Evolutionary conservation across 805 yeast genomes (phyloP), one percentile per base, ranked within the genome.

Genomic region (Monosporozyma siamensis): DNA sequence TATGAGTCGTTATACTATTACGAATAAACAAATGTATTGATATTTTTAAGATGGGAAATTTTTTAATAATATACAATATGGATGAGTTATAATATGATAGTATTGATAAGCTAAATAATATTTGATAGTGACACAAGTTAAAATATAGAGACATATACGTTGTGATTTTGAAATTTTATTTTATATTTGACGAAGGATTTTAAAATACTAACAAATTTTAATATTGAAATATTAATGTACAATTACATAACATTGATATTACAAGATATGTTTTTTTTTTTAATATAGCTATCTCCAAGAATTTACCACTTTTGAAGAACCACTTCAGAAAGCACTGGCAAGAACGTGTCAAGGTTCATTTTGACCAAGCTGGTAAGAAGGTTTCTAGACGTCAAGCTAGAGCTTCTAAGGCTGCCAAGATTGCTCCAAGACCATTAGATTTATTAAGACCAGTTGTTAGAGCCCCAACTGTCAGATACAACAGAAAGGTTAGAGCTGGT

Each of bases 311-410:
- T 78, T 84, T 86, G 81, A 87, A 86, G 83, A 90, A 90, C 83
- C 98, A 92, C 80, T 90, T 90, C 95, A 84, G 97, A 81, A 90
- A 90, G 86, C 90, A 90, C 95, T 92, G 98, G 98, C 97, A 92
- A 78, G 95, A 87, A 75, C 86, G 97, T 70, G 99, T 92, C 80
- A 86, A 79, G 72, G 96, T 87, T 66, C 98, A 94, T 88, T 84
- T 92, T 70, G 97, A 92, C 90, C 98, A 92, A 80, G 96, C 98
- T 68, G 98, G 98, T 72, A 88, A 90, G 82, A 92, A 92, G 82
- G 88, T 75, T 67, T 81, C 95, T 56, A 88, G 98, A 82, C 84
- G 98, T 78, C 77, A 75, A 59, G 83, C 95, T 59, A 87, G 98
- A 77, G 82, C 85, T 68, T 65, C 82, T 64, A 89, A 84, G 78